Conservation (phyloP, 2,329 filamentous ascomycete species). For the Plenodomus tracheiphilus region DNA sequence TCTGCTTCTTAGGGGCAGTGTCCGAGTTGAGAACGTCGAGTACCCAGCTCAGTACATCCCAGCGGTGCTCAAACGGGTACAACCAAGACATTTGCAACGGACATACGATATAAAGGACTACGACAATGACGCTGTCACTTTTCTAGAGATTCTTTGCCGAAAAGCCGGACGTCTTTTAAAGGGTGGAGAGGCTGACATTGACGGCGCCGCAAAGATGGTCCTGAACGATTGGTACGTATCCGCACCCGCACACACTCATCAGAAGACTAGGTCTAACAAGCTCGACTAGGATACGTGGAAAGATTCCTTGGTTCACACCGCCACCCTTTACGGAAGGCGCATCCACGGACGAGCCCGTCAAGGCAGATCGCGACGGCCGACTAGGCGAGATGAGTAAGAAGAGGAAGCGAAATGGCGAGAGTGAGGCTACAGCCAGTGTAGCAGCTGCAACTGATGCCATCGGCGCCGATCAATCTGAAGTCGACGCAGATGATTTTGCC, state of each 20-base stretch:
- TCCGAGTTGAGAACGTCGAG: slow-evolving; percentile 93
- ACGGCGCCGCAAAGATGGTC: slow-evolving; percentile 95
- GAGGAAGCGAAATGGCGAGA: slow-evolving; percentile 64
- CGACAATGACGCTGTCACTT: slow-evolving; percentile 71
- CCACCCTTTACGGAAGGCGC: slow-evolving; percentile 61
- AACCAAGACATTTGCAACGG: slow-evolving; percentile 84
- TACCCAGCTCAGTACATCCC: slow-evolving; percentile 95
- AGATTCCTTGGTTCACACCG: slow-evolving; percentile 93
- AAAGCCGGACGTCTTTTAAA: slow-evolving; percentile 86
- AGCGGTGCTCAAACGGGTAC: slow-evolving; percentile 77
- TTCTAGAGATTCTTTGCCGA: slow-evolving; percentile 82
- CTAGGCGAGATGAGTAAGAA: slow-evolving; percentile 81
- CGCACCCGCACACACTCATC: background rate
- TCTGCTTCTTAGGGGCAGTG: slow-evolving; percentile 85
- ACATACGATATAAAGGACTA: slow-evolving; percentile 89
- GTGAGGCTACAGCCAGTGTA: slow-evolving; percentile 26
- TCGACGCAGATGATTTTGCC: slow-evolving; percentile 35
- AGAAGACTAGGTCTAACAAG: background rate
- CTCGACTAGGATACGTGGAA: slow-evolving; percentile 67
- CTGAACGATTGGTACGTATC: slow-evolving; percentile 76
- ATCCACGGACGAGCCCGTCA: slow-evolving; percentile 16
- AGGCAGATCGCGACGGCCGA: slow-evolving; percentile 72
- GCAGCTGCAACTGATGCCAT: slow-evolving; percentile 19
- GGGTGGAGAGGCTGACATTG: slow-evolving; percentile 92
- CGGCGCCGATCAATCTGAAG: slow-evolving; percentile 17